Evolutionary conservation across 2,329 filamentous ascomycete species (phyloP).

Genomic region (Fusarium sulawesiense): DNA sequence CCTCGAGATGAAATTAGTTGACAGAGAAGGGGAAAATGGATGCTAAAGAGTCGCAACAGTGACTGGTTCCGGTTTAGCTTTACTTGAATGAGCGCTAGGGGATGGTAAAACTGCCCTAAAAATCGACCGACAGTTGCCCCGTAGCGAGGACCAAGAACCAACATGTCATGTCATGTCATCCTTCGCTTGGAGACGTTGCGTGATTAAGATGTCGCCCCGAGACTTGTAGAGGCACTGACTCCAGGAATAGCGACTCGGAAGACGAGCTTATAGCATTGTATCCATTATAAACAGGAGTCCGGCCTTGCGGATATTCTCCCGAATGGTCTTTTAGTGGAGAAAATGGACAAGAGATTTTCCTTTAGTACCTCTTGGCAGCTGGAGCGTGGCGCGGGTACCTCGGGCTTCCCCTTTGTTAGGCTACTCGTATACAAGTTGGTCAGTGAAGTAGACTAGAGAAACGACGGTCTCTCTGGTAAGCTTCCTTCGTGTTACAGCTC

Average conservation of each 20-base stretch:
- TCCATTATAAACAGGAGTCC: not conserved
- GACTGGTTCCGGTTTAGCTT: not conserved
- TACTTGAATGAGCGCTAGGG: not conserved
- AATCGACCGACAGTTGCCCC: not conserved
- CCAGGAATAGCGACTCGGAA: not conserved
- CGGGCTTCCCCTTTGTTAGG: not conserved
- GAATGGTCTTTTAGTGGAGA: not conserved
- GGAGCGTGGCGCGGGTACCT: not conserved
- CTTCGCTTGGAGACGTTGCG: slow-evolving; percentile 2
- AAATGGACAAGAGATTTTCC: not conserved
- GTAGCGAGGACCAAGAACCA: not conserved
- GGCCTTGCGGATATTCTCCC: not conserved
- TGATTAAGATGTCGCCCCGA: not conserved
- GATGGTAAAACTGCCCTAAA: not conserved
- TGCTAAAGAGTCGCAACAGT: not conserved
- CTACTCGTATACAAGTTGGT: not conserved
- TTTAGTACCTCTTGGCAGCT: not conserved
- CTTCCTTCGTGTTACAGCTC: not conserved
- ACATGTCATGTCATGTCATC: not conserved
- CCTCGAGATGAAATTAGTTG: not conserved
- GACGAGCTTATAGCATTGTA: not conserved
- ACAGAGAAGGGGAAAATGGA: not conserved
- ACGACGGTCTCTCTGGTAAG: not conserved
- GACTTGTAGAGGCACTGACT: not conserved
- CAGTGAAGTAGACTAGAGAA: not conserved